Percentiles rank a stretch among this genome's conserved stretches.
These are phyloP conservation scores for Globisporangium camurandrum DNA, from an alignment of 352 stramenopile genomes.

Conservation along the genomic window DNA sequence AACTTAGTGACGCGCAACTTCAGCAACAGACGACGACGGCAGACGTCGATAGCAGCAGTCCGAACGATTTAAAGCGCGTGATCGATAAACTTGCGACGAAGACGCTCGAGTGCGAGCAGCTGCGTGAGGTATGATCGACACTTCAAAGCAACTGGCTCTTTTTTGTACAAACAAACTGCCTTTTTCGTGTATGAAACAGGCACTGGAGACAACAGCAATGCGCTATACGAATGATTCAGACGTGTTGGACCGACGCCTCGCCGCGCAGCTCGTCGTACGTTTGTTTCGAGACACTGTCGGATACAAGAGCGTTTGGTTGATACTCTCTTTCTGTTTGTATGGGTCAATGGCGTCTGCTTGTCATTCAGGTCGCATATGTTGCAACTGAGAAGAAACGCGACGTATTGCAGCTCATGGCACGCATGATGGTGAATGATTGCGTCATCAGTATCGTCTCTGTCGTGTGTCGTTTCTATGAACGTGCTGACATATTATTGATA, in stretches of 20 bases:
- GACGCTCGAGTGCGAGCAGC: slow-evolving; percentile 56
- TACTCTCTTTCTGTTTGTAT: no score
- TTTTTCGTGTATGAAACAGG: slow-evolving; percentile 15
- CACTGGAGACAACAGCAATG: slow-evolving; percentile 45
- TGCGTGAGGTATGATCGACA: slow-evolving; percentile 44
- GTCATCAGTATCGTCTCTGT: not conserved
- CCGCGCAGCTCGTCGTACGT: slow-evolving; percentile 60
- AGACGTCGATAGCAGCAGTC: slow-evolving; percentile 14
- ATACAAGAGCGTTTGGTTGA: no score
- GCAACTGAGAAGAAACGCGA: slow-evolving; percentile 67
- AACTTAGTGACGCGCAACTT: slow-evolving; percentile 17
- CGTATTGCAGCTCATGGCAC: slow-evolving; percentile 58
- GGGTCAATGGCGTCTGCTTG: no score
- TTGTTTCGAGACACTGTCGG: no score
- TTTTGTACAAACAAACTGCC: no score
- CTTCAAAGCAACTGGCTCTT: no score
- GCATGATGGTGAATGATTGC: slow-evolving; percentile 44
- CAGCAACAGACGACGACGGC: slow-evolving; percentile 10
- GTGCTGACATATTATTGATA: not conserved
- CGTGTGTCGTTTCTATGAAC: not conserved
- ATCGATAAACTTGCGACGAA: slow-evolving; percentile 53
- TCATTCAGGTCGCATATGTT: slow-evolving; percentile 66
- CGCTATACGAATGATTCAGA: slow-evolving; percentile 52
- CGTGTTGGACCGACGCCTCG: slow-evolving; percentile 61
- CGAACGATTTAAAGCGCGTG: slow-evolving; percentile 34